Conservation (phyloP, 331 rosid genomes). For the Prunus yedoensis region DNA sequence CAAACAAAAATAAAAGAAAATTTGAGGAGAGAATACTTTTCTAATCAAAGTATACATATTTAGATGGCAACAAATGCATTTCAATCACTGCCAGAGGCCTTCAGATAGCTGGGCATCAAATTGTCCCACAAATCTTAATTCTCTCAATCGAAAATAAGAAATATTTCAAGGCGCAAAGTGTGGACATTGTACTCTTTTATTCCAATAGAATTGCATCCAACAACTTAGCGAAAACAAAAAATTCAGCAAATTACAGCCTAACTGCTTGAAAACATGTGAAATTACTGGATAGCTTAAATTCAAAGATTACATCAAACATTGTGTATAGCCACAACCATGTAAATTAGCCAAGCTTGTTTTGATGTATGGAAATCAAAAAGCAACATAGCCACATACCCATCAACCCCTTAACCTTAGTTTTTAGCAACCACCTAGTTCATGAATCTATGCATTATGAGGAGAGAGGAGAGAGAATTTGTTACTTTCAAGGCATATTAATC, state of each 20-base stretch:
- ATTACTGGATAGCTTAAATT: too few relatives aligned
- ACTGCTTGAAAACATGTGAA: not conserved
- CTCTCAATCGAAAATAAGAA: not conserved
- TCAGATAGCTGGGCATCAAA: not conserved
- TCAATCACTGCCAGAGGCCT: not conserved
- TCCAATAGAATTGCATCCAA: not conserved
- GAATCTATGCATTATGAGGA: not conserved
- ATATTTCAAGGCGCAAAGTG: not conserved
- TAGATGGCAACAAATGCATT: not conserved
- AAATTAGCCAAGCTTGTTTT: not conserved
- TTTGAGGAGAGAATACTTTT: constrained; percentile 25
- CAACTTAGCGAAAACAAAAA: too few relatives aligned
- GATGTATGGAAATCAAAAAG: not conserved
- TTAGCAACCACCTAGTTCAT: not conserved
- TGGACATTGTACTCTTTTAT: not conserved
- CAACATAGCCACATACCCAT: not conserved
- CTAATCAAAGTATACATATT: constrained; percentile 18
- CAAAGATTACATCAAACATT: too few relatives aligned
- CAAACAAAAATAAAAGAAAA: constrained; percentile 19
- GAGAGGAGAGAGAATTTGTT: too few relatives aligned
- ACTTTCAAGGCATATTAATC: too few relatives aligned
- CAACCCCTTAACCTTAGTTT: not conserved
- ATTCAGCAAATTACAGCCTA: too few relatives aligned
- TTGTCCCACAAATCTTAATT: not conserved
- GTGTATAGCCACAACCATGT: not conserved